These are phyloP conservation scores for Selenicereus undatus DNA, from an alignment of 148 eudicot genomes.

Conservation along the genomic window DNA sequence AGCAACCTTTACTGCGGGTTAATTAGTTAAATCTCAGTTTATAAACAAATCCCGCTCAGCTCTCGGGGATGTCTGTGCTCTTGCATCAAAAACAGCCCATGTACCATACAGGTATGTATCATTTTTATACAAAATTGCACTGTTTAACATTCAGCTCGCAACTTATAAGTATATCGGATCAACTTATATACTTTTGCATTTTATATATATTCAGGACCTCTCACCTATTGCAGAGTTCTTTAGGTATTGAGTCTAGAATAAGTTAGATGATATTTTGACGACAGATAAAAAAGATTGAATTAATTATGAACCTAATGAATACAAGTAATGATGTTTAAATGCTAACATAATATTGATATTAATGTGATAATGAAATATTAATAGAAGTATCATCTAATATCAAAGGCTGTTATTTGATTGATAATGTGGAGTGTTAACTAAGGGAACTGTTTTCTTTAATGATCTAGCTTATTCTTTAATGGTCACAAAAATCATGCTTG, in stretches of 20 bases:
- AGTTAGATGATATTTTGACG: no score
- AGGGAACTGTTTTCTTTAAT: no score
- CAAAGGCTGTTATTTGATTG: no score
- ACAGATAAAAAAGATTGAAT: no score
- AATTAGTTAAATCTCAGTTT: slow-evolving; percentile 87
- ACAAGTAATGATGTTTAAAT: no score
- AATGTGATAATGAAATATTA: no score
- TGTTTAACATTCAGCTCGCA: background rate
- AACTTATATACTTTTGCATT: background rate
- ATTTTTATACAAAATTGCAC: background rate
- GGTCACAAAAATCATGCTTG: no score
- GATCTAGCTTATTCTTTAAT: no score
- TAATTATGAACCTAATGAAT: no score
- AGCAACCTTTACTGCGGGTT: slow-evolving; percentile 30
- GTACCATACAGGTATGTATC: slow-evolving; percentile 68
- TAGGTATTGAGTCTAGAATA: slow-evolving; percentile 39
- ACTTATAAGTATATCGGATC: background rate
- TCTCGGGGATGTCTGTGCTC: slow-evolving; percentile 93
- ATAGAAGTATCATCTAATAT: no score
- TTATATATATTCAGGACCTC: slow-evolving; percentile 55
- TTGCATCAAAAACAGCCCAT: slow-evolving; percentile 84
- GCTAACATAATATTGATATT: no score
- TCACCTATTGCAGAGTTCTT: slow-evolving; percentile 91
- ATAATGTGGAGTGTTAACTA: no score
- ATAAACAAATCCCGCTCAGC: slow-evolving; percentile 91